Conservation (phyloP, 164 flowering plant species). For the Brasenia schreberi region DNA sequence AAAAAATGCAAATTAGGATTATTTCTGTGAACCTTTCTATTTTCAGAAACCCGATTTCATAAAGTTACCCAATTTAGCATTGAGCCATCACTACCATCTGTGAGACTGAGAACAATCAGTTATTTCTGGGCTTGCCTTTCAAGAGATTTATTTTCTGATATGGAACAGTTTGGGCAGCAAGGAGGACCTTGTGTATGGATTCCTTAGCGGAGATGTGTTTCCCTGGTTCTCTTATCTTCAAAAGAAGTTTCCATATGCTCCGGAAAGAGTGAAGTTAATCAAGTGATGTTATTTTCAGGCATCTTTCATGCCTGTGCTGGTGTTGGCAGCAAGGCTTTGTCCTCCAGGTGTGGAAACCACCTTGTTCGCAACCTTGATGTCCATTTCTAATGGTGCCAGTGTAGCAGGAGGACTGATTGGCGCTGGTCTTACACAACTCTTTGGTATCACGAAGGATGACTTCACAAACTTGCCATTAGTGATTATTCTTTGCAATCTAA, state of each 20-base stretch:
- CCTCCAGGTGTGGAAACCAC: slow-evolving; percentile 98
- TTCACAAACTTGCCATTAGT: slow-evolving; percentile 60
- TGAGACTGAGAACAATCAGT: too few species aligned
- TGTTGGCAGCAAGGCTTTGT: slow-evolving; percentile 83
- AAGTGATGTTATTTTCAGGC: slow-evolving; percentile 35
- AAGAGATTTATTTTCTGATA: too few species aligned
- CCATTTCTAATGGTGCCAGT: slow-evolving; percentile 87
- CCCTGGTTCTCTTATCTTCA: neutral
- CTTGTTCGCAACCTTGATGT: slow-evolving; percentile 96
- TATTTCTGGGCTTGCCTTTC: too few species aligned
- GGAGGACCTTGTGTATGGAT: too few species aligned
- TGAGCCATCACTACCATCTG: too few species aligned
- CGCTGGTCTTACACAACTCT: slow-evolving; percentile 77
- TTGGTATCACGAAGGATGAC: slow-evolving; percentile 75
- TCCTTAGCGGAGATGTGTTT: neutral
- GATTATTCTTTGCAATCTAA: slow-evolving; percentile 82
- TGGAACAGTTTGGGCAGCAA: too few species aligned
- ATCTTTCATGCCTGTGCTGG: slow-evolving; percentile 97
- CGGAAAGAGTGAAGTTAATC: neutral
- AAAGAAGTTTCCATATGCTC: neutral
- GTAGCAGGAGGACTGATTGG: slow-evolving; percentile 84
- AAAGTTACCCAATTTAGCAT: too few species aligned
- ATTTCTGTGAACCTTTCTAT: too few species aligned
- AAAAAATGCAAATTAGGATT: too few species aligned
- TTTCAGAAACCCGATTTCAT: too few species aligned